phyloP scores from a whole-genome alignment of 2,329 filamentous ascomycete genomes.

The Lecanoromycetidae sp. region DNA sequence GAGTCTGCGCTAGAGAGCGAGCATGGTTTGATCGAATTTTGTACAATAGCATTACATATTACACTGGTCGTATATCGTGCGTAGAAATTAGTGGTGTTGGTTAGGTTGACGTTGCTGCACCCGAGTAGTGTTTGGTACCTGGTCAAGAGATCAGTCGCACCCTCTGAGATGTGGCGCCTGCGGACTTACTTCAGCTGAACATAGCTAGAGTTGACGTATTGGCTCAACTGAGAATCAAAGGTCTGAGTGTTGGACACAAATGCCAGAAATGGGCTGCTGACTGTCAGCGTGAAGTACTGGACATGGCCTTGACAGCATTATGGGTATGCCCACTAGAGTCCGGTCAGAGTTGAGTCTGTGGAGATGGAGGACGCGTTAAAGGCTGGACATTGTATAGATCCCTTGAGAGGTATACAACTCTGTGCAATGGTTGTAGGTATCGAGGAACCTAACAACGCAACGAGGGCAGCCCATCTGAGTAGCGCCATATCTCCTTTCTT shows the following conservation, averaged over 20 bases:
- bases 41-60: slow-evolving; percentile 86
- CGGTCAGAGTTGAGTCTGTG: slow-evolving; percentile 30
- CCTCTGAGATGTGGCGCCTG: background rate
- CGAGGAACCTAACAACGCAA: background rate
- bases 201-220: slow-evolving; percentile 65
- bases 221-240: slow-evolving; percentile 64
- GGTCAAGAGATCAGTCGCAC: slow-evolving; percentile 23
- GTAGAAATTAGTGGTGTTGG: slow-evolving; percentile 70
- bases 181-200: slow-evolving; percentile 60
- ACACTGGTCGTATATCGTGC: slow-evolving; percentile 86
- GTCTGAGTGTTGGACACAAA: slow-evolving; percentile 62
- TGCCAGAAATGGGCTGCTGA: slow-evolving; percentile 64
- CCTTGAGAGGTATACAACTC: slow-evolving; percentile 36
- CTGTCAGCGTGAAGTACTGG: slow-evolving; percentile 21
- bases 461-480: slow-evolving; percentile 2
- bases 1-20: slow-evolving; percentile 51
- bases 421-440: slow-evolving; percentile 21
- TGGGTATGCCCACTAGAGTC: slow-evolving; percentile 31
- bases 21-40: slow-evolving; percentile 68
- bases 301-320: no score
- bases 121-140: slow-evolving; percentile 77
- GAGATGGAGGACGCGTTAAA: slow-evolving; percentile 40
- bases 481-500: background rate
- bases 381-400: slow-evolving; percentile 37
- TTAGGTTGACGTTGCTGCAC: slow-evolving; percentile 63